phyloP scores from a whole-genome alignment of 169 alveolate genomes.

The Plasmodium billcollinsi region DNA sequence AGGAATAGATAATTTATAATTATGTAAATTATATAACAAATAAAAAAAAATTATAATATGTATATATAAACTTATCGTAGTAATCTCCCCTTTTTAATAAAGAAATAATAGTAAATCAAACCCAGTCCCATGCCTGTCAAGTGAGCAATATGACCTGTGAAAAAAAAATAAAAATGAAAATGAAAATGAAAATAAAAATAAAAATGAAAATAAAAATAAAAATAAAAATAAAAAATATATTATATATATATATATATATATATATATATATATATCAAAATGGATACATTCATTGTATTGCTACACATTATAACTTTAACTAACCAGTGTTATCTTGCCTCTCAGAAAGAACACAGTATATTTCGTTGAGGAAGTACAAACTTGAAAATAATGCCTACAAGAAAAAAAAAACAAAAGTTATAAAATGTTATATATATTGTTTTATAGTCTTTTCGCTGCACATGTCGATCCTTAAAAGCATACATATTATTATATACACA shows the following conservation, averaged over 20 bases:
- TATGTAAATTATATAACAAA: not conserved
- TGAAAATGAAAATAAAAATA: too few species aligned
- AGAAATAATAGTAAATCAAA: conserved; percentile 36
- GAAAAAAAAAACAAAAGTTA: not conserved
- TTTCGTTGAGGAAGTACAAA: conserved; percentile 33
- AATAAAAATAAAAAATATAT: not conserved
- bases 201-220: too few species aligned
- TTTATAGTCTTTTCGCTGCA: not conserved
- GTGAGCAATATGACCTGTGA: conserved; percentile 49
- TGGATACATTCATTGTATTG: too few species aligned
- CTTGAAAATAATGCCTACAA: conserved; percentile 50
- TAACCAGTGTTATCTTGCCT: conserved; percentile 48
- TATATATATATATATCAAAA: not conserved
- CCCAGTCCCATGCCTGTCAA: conserved; percentile 55
- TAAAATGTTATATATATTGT: too few species aligned
- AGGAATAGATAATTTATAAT: not conserved
- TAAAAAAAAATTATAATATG: not conserved
- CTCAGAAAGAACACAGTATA: conserved; percentile 23
- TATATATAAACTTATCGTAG: not conserved
- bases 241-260: not conserved
- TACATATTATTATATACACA: not conserved
- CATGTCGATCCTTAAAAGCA: not conserved
- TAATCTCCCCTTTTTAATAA: not conserved
- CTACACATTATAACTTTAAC: not conserved
- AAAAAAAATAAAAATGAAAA: not conserved